phyloP scores from a whole-genome alignment of 1,284 basidiomycete species.

The Cryptococcus sp. region DNA sequence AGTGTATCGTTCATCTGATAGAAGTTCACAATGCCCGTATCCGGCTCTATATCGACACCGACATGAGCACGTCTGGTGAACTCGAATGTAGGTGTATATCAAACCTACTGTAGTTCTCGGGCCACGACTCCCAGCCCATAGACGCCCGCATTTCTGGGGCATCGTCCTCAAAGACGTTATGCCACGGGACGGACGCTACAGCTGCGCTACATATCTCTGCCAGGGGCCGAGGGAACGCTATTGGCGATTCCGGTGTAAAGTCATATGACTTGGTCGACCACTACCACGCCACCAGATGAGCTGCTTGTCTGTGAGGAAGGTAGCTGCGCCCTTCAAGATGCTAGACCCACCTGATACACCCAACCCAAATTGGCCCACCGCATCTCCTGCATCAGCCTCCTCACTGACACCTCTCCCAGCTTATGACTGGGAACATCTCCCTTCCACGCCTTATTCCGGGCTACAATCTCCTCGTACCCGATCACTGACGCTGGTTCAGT shows the following conservation, averaged over 20 bases:
- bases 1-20: conserved; percentile 80
- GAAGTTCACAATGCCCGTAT: conserved; percentile 91
- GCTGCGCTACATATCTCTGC: conserved; percentile 61
- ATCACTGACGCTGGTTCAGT: conserved; percentile 37
- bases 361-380: conserved; percentile 92
- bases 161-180: conserved; percentile 56
- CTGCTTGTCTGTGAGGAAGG: background rate
- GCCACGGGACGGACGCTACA: conserved; percentile 66
- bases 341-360: conserved; percentile 61
- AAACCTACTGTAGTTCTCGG: conserved; percentile 64
- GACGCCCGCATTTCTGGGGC: conserved; percentile 30
- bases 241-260: conserved; percentile 60
- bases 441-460: conserved; percentile 34
- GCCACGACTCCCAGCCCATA: conserved; percentile 66
- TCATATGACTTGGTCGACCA: conserved; percentile 92
- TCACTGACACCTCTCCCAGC: conserved; percentile 63
- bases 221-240: conserved; percentile 60
- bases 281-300: conserved; percentile 47
- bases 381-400: conserved; percentile 64
- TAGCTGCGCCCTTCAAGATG: background rate
- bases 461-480: conserved; percentile 43
- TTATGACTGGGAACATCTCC: conserved; percentile 37
- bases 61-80: background rate
- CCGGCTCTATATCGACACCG: conserved; percentile 60
- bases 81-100: no score